These are phyloP conservation scores for Chlamydomonas incerta DNA, from an alignment of 139 green algal genomes.

Conservation along the genomic window DNA sequence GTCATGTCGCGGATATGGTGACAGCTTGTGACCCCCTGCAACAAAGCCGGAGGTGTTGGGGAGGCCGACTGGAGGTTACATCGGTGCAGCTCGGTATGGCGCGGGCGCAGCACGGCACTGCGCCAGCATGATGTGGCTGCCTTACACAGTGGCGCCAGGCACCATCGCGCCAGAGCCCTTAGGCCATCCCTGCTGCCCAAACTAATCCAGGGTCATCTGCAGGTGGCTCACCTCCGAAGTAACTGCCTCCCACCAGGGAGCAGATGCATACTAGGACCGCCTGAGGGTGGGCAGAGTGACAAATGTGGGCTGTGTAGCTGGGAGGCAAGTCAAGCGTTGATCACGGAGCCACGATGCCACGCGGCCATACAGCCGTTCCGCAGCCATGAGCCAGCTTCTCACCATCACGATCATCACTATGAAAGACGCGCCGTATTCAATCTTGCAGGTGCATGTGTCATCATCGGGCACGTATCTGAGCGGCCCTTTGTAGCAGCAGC, in stretches of 20 bases:
- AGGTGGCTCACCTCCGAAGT: conserved; percentile 2
- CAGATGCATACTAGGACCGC: conserved; percentile 2
- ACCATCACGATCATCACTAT: conserved; percentile 23
- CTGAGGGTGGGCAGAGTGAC: neutral
- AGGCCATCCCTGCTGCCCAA: too few relatives aligned
- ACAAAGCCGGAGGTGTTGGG: too few relatives aligned
- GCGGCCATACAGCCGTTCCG: too few relatives aligned
- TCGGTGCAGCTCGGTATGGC: too few relatives aligned
- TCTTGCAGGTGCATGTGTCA: conserved; percentile 1
- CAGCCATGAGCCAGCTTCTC: neutral
- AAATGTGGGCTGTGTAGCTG: neutral
- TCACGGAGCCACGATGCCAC: too few relatives aligned
- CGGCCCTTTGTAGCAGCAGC: conserved; percentile 38
- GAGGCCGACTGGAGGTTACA: too few relatives aligned
- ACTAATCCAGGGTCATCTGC: too few relatives aligned
- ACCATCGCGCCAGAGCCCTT: too few relatives aligned
- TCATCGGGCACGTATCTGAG: conserved; percentile 18
- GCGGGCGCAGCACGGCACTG: too few relatives aligned
- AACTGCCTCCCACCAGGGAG: neutral
- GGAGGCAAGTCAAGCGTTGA: too few relatives aligned
- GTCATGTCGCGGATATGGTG: neutral
- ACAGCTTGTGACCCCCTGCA: conserved; percentile 3
- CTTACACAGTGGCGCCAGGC: too few relatives aligned
- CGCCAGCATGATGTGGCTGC: too few relatives aligned
- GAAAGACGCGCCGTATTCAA: neutral